Conservation (phyloP, 306 rosid species). For the Acmispon strigosus region DNA sequence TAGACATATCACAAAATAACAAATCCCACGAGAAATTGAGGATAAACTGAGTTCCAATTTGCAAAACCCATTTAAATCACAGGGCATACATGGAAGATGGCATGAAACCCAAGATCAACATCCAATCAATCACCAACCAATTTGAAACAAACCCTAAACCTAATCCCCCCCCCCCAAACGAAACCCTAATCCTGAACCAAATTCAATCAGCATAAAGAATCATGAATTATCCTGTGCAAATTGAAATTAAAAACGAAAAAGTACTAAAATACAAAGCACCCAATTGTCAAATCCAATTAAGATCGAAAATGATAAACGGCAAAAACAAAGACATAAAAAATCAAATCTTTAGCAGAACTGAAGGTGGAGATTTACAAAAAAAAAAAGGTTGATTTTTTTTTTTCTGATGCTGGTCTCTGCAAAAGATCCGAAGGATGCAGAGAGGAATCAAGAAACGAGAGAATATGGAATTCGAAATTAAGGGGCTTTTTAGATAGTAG, state of each 20-base stretch:
- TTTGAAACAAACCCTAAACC: conserved; percentile 24
- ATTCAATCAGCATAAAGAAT: neutral
- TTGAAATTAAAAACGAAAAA: neutral
- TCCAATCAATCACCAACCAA: conserved; percentile 22
- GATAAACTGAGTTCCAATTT: neutral
- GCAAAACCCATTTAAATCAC: conserved; percentile 6
- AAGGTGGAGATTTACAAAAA: conserved; percentile 35
- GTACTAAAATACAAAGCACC: neutral
- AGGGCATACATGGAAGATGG: neutral
- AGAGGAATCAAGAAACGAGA: conserved; percentile 7
- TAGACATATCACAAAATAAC: too few relatives aligned
- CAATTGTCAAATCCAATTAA: conserved; percentile 2
- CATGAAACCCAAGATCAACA: conserved; percentile 25
- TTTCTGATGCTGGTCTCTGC: conserved; percentile 29
- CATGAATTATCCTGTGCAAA: neutral
- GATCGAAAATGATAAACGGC: conserved; percentile 10
- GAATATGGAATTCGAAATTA: neutral
- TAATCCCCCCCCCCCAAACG: conserved; percentile 22
- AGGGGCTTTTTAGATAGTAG: neutral
- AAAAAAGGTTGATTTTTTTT: neutral
- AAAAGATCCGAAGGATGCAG: conserved; percentile 19
- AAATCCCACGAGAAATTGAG: neutral
- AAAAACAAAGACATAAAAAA: neutral
- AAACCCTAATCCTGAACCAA: neutral
- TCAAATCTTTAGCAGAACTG: neutral